Evolutionary conservation across 23 red algal species (phyloP).

Genomic region (Chondrus crispus): DNA sequence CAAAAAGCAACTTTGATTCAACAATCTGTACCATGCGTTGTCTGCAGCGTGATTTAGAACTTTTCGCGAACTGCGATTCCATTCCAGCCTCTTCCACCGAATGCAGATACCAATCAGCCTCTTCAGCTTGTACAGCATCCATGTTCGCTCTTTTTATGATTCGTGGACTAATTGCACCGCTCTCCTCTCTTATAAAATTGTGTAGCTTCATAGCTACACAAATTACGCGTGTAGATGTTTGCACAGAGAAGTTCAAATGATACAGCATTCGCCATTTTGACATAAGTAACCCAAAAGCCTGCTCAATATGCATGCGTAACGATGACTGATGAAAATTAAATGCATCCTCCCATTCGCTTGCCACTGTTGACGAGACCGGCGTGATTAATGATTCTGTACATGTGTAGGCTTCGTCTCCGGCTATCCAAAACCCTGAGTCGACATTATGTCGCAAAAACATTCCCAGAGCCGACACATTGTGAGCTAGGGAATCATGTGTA

Average conservation of each 20-base stretch:
- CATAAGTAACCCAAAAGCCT: neutral
- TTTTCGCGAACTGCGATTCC: no score
- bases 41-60: no score
- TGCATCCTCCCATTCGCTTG: neutral
- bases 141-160: no score
- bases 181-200: no score
- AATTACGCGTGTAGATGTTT: neutral
- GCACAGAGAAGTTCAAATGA: neutral
- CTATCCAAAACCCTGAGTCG: constrained; percentile 20
- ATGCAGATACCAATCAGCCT: no score
- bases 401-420: neutral
- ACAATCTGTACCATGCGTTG: no score
- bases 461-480: neutral
- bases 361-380: neutral
- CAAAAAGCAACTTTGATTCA: no score
- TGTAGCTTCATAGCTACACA: no score
- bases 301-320: neutral
- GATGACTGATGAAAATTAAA: neutral
- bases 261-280: neutral
- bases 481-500: neutral
- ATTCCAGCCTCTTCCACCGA: no score
- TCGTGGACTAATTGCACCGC: no score
- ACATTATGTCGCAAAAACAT: neutral
- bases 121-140: no score
- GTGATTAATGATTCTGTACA: neutral